Evolutionary conservation across 495 filamentous ascomycete species (phyloP), one percentile per base, ranked within the genome.

Genomic region (Cercophora newfieldiana): DNA sequence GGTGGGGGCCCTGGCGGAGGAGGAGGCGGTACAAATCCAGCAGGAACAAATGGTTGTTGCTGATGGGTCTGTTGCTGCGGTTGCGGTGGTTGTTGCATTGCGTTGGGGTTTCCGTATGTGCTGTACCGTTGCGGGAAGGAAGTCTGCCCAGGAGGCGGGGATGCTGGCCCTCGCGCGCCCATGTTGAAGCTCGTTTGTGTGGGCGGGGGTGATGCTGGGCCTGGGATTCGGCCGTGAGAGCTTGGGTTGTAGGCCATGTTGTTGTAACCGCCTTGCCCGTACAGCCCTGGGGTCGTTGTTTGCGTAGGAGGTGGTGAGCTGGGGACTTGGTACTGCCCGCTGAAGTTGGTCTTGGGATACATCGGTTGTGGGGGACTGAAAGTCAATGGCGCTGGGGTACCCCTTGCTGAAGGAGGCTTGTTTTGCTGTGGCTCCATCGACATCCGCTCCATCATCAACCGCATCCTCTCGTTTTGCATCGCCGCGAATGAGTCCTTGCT

Each of bases 391-490:
- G 79, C 72, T 19, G 78, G 87, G 70, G 68, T 82, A 71, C 72
- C 87, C 79, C 75, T 69, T 56, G 72, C 55, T 74, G 77, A 67
- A 77, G 87, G 66, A 77, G 80, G 65, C 75, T 82, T 62, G n/a
- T 77, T 71, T 28, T 79, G 80, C 65, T 65, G 78, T 67, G 67
- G 81, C 63, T 93, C 90, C 75, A 94, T 89, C 16, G 94, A 92
- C 82, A 98, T 92, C 62, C 95, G 89, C 72, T 97, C 95, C 95
- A 99, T 98, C 58, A 98, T 79, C 57, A 91, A 90, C 63, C 90
- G 85, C 54, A 99, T 76, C 65, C 94, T 88, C 73, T 94, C 91
- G 53, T 93, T 88, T 73, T 98, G 94, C 31, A 86, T 80, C 65
- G 97, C 92, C 53, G 92, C 93, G 68, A 96, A 91, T 10, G 86